Percentiles rank a stretch among this genome's conserved stretches.
Conservation (phyloP, 1,284 basidiomycete species). For the Marasmius fiardii region DNA sequence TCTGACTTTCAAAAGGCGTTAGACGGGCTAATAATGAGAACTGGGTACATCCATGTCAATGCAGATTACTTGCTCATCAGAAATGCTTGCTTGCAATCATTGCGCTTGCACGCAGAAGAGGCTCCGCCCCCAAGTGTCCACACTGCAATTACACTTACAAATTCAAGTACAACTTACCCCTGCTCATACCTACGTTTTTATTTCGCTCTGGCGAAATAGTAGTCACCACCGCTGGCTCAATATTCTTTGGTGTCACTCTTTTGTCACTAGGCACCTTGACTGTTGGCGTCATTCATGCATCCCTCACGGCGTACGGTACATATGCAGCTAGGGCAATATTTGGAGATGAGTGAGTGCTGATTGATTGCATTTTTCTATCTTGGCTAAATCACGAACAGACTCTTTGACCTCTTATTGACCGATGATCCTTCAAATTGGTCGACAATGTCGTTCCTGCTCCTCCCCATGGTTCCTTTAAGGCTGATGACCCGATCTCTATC, state of each 20-base stretch:
- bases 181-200: conserved; percentile 1
- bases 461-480: background rate
- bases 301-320: conserved; percentile 7
- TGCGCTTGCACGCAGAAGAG: background rate
- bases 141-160: conserved; percentile 11
- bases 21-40: background rate
- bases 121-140: conserved; percentile 9
- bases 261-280: conserved; percentile 1
- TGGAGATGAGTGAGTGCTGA: conserved; percentile 8
- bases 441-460: conserved; percentile 1
- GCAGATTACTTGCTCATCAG: conserved; percentile 14
- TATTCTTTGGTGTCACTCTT: conserved; percentile 2
- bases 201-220: conserved; percentile 10
- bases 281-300: background rate
- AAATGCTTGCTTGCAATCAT: conserved; percentile 9
- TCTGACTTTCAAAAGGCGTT: background rate
- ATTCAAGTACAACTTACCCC: conserved; percentile 2
- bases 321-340: conserved; percentile 10
- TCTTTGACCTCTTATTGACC: conserved; percentile 10
- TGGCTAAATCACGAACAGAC: background rate
- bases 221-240: conserved; percentile 3
- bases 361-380: background rate
- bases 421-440: conserved; percentile 10
- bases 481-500: background rate
- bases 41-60: conserved; percentile 16